These are phyloP conservation scores for Coriaria nepalensis DNA, from an alignment of 306 rosid species.

Conservation along the genomic window DNA sequence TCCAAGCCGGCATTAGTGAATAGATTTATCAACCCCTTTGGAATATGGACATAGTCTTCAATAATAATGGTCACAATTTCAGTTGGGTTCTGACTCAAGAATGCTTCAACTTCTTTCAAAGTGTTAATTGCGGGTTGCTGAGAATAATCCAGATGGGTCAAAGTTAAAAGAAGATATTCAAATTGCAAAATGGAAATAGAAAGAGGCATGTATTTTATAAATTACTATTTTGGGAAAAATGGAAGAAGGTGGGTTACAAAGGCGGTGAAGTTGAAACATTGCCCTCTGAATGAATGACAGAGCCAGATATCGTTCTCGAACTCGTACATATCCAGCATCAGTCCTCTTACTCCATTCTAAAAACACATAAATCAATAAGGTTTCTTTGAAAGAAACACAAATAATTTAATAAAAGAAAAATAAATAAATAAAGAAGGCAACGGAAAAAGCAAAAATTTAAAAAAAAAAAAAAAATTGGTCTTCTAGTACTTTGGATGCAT, in stretches of 20 bases:
- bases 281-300: conserved; percentile 84
- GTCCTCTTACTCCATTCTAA: conserved; percentile 93
- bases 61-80: conserved; percentile 81
- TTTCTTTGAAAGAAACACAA: conserved; percentile 8
- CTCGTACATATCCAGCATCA: conserved; percentile 97
- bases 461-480: no score
- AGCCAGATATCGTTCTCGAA: conserved; percentile 87
- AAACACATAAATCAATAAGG: conserved; percentile 13
- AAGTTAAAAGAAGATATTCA: no score
- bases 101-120: conserved; percentile 79
- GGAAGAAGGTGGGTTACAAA: conserved; percentile 44
- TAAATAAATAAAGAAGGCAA: neutral
- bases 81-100: conserved; percentile 54
- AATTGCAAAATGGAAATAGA: no score
- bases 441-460: no score
- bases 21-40: conserved; percentile 64
- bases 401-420: conserved; percentile 9
- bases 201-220: no score
- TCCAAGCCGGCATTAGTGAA: conserved; percentile 57
- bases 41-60: conserved; percentile 79
- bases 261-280: conserved; percentile 94
- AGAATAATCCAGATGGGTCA: conserved; percentile 14
- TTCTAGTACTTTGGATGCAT: no score
- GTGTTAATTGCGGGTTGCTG: conserved; percentile 95
- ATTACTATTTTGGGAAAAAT: neutral